Percentiles rank a stretch among this genome's conserved stretches.
phyloP scores from a whole-genome alignment of 2,329 filamentous ascomycete genomes.

The Colletotrichum gloeosporioides region DNA sequence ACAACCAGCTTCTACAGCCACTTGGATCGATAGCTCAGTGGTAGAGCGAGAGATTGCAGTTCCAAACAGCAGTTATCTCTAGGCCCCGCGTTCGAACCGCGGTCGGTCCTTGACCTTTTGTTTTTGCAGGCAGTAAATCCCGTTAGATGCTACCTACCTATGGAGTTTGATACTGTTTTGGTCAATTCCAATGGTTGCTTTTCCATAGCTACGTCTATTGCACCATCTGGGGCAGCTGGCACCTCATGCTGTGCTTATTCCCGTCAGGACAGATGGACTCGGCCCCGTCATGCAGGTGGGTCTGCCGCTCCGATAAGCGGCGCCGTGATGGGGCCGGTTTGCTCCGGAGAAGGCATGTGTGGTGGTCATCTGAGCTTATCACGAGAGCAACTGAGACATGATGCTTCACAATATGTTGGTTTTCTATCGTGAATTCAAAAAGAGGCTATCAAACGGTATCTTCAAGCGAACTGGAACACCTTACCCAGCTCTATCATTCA shows the following conservation, averaged over 20 bases:
- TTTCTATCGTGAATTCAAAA: not conserved
- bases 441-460: not conserved
- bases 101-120: constrained; percentile 17
- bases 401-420: not conserved
- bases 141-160: not conserved
- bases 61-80: not conserved
- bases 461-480: not conserved
- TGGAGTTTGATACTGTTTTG: not conserved
- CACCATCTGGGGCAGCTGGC: not conserved
- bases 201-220: not conserved
- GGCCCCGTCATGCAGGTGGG: constrained; percentile 1
- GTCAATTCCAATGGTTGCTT: not conserved
- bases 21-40: constrained; percentile 23
- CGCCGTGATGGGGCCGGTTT: constrained; percentile 5
- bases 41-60: constrained; percentile 24
- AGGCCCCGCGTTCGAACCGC: constrained; percentile 23
- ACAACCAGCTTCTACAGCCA: not conserved
- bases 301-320: not conserved
- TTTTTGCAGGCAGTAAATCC: not conserved
- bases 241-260: not conserved
- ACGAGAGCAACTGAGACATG: not conserved
- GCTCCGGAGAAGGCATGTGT: not conserved
- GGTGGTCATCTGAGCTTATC: not conserved
- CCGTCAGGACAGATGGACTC: not conserved
- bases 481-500: not conserved